Base-by-base conservation (phyloP, 371 early-diverging fungal genomes). In the Mucor circinelloides region DNA sequence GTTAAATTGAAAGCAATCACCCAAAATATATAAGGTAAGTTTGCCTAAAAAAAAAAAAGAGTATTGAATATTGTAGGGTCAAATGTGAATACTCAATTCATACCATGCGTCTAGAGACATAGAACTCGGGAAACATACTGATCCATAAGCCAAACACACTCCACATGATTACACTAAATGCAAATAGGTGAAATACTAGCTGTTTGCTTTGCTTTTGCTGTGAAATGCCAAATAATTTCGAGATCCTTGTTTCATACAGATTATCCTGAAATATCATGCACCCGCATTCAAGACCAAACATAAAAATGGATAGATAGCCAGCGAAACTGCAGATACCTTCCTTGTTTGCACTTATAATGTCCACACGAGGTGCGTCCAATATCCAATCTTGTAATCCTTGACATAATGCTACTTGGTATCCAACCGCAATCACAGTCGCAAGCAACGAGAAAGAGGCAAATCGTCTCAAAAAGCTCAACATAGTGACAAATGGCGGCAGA, bases 251-350 rank as follows among this genome's bases (percentile, higher is more conserved):
- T 13, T 27, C 34, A 1, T 61, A 57, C 17, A 64, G 54, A 19
- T 60, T 42, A 5, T 69, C 60, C 31, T 60, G 52, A n/a, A 82
- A 81, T 2, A 79, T 59, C 32, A 73, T 34, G 0, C 46, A 68
- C 1, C 93, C 94, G 6, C 86, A 78, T 56, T 90, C 88, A 30
- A 91, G 73, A 1, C 90, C 91, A 58, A 91, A 78, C 60, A 95
- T 74, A 69, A 91, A 95, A 31, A 96, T 92, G 1, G 92, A 74
- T 52, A 93, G 73, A 72, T 95, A 97, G 2, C 98, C 95, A 55
- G 82, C 63, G 63, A 93, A 86, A 40, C 95, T 95, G 64, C 85
- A 90, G 12, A 98, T 81, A 32, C 99, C 99, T 76, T 98, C 99
- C 62, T 92, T 90, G 77, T 98, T 98, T 72, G 91, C 90, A 58